Conservation (phyloP, 2,329 filamentous ascomycete species). For the Ilyonectria robusta region DNA sequence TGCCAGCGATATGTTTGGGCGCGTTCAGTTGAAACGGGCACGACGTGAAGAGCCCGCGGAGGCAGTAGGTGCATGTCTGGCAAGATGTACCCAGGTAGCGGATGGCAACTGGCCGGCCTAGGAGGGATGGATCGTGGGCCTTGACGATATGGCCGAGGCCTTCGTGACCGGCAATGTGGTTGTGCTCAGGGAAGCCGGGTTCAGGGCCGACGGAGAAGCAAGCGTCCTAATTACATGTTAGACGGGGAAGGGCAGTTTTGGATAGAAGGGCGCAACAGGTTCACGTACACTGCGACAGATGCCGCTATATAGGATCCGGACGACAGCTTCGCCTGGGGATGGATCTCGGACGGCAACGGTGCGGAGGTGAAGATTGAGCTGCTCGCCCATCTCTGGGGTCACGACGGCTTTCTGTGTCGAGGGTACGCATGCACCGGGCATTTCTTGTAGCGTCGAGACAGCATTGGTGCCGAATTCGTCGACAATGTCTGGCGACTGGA, state of each 20-base stretch:
- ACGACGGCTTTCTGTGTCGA: slow-evolving; percentile 5
- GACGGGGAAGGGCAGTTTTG: neutral
- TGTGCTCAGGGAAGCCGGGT: neutral
- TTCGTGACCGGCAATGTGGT: slow-evolving; percentile 13
- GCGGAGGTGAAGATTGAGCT: neutral
- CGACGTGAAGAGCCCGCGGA: neutral
- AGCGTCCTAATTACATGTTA: slow-evolving; percentile 1
- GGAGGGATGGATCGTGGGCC: neutral
- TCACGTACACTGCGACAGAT: slow-evolving; percentile 15
- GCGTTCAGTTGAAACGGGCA: slow-evolving; percentile 6
- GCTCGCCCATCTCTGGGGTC: neutral
- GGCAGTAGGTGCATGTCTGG: slow-evolving; percentile 4
- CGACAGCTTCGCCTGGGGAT: neutral
- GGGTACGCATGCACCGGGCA: neutral
- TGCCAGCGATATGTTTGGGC: slow-evolving; percentile 6
- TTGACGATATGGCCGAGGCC: slow-evolving; percentile 9
- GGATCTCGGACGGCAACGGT: neutral
- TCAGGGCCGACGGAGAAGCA: slow-evolving; percentile 16
- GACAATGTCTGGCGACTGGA: too few relatives aligned
- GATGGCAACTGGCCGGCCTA: slow-evolving; percentile 1
- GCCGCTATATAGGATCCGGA: slow-evolving; percentile 11
- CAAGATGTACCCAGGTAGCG: slow-evolving; percentile 9
- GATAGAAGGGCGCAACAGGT: too few relatives aligned
- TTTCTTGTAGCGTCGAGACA: neutral
- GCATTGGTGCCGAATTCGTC: too few relatives aligned